phyloP scores from a whole-genome alignment of 805 yeast genomes.

The Maudiozyma serrabonitensis region DNA sequence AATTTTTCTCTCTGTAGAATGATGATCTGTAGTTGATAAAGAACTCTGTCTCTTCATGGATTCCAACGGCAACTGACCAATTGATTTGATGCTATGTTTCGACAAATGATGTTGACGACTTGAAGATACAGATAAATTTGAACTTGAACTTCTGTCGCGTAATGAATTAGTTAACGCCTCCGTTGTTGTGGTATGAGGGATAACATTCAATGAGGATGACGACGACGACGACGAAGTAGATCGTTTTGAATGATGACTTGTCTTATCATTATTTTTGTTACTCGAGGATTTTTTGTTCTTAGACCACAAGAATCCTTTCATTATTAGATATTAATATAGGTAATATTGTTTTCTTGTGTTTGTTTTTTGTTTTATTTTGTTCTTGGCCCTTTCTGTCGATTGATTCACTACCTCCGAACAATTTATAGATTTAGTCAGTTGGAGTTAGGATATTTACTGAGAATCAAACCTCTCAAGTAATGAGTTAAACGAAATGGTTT shows the following conservation, averaged over 20 bases:
- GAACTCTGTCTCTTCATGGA: slow-evolving; percentile 1
- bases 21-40: not conserved
- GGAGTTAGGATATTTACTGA: too few species aligned
- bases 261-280: not conserved
- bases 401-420: too few species aligned
- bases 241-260: not conserved
- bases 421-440: too few species aligned
- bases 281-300: slow-evolving; percentile 10
- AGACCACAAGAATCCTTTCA: slow-evolving; percentile 21
- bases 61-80: not conserved
- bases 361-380: too few species aligned
- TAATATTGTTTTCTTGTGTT: too few species aligned
- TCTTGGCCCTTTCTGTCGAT: too few species aligned
- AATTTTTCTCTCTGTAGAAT: not conserved
- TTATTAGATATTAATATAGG: not conserved
- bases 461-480: too few species aligned
- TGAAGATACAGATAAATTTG: not conserved
- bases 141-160: not conserved
- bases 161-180: not conserved
- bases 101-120: slow-evolving; percentile 1
- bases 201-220: not conserved
- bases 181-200: slow-evolving; percentile 2
- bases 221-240: slow-evolving; percentile 1
- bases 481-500: too few species aligned
- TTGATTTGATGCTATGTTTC: slow-evolving; percentile 1